These are phyloP conservation scores for Sporodiniella umbellata DNA, from an alignment of 371 early-diverging fungal species.

Conservation along the genomic window DNA sequence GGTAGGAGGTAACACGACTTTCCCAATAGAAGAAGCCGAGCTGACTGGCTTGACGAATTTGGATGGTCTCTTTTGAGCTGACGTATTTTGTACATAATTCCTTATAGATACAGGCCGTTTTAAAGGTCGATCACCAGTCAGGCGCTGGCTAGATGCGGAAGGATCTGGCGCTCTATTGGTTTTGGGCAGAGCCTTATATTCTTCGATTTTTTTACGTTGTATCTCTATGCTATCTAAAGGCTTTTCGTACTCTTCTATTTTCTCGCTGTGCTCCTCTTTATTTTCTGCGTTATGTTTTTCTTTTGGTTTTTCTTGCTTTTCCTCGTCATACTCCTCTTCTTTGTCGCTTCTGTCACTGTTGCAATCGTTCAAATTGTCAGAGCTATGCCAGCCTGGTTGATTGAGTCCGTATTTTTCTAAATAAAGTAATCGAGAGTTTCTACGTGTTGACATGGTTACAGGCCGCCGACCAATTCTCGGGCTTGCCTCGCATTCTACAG, in stretches of 20 bases:
- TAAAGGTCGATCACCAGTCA: slow-evolving; percentile 5
- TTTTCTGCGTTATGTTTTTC: neutral
- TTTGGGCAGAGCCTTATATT: slow-evolving; percentile 9
- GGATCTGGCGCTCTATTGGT: neutral
- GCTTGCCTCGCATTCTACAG: slow-evolving; percentile 7
- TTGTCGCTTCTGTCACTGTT: neutral
- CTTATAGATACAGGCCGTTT: slow-evolving; percentile 29
- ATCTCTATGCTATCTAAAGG: neutral
- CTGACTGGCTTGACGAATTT: slow-evolving; percentile 36
- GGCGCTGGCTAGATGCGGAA: slow-evolving; percentile 6
- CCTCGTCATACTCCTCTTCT: neutral
- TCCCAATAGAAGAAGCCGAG: slow-evolving; percentile 1
- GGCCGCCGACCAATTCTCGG: slow-evolving; percentile 2
- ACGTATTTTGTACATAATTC: slow-evolving; percentile 20
- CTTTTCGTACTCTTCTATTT: no score
- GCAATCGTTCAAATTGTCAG: slow-evolving; percentile 1
- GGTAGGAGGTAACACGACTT: neutral
- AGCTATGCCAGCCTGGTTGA: slow-evolving; percentile 23
- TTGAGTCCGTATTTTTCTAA: slow-evolving; percentile 29
- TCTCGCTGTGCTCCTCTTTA: no score
- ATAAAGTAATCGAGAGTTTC: slow-evolving; percentile 25
- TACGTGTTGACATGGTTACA: slow-evolving; percentile 16
- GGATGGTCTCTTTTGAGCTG: slow-evolving; percentile 29
- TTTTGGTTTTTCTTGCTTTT: neutral
- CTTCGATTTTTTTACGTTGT: neutral